Percentiles rank a stretch among this genome's conserved stretches.
These are phyloP conservation scores for Fusarium albidum DNA, from an alignment of 2,329 filamentous ascomycete species.

Conservation along the genomic window DNA sequence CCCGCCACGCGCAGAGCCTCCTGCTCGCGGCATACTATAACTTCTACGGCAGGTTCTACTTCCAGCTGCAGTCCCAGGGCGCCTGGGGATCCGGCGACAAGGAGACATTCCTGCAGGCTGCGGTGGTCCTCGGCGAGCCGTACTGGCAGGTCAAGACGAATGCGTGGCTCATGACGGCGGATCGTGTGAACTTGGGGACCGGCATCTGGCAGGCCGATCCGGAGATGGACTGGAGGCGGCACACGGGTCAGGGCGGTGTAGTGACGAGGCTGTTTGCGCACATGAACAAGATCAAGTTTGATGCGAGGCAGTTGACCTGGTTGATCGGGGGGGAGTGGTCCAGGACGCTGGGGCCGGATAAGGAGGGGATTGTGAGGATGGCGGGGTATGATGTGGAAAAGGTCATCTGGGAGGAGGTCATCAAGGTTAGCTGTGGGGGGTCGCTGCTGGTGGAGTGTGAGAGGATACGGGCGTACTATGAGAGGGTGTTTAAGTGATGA, in stretches of 20 bases:
- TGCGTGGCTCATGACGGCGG: conserved; percentile 12
- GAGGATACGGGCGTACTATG: conserved; percentile 34
- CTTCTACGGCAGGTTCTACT: conserved; percentile 36
- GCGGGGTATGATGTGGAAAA: conserved; percentile 38
- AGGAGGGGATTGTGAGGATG: conserved; percentile 11
- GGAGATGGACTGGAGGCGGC: conserved; percentile 30
- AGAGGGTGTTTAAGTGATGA: conserved; percentile 32
- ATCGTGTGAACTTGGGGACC: conserved; percentile 32
- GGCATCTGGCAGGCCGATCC: conserved; percentile 39
- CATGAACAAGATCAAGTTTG: conserved; percentile 37
- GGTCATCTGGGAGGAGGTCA: conserved; percentile 35
- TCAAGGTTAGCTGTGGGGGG: conserved; percentile 29
- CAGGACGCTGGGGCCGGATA: conserved; percentile 31
- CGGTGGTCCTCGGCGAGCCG: conserved; percentile 27
- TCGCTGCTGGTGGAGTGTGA: conserved; percentile 33
- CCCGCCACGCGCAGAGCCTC: conserved; percentile 32
- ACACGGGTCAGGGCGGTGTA: too few relatives aligned
- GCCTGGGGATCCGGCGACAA: conserved; percentile 39
- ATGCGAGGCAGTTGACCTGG: conserved; percentile 19
- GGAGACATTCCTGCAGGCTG: conserved; percentile 36
- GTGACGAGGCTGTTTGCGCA: conserved; percentile 40
- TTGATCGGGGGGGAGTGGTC: conserved; percentile 10
- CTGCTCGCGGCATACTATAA: conserved; percentile 36
- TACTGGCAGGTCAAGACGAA: conserved; percentile 30
- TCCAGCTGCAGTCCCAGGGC: conserved; percentile 37